phyloP scores from a whole-genome alignment of 495 filamentous ascomycete species.

The Jackrogersella multiformis region DNA sequence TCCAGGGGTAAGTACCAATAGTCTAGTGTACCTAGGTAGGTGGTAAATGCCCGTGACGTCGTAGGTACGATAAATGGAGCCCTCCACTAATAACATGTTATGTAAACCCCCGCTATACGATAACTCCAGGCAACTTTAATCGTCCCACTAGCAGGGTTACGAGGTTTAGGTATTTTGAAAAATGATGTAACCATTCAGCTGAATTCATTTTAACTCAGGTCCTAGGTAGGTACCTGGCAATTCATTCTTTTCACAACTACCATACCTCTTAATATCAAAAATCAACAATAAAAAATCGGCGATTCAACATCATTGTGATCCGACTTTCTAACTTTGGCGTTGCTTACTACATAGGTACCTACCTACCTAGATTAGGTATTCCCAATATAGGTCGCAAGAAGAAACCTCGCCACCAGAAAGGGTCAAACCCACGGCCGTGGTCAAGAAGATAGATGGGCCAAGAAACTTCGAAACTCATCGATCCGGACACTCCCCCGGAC shows the following conservation, averaged over 20 bases:
- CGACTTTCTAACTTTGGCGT: not conserved
- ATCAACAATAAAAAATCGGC: no score
- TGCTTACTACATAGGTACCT: not conserved
- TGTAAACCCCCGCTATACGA: slow-evolving; percentile 13
- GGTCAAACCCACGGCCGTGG: slow-evolving; percentile 37
- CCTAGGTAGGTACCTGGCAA: not conserved
- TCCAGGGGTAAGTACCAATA: no score
- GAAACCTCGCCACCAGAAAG: slow-evolving; percentile 45
- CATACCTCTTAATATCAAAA: no score
- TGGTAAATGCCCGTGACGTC: no score
- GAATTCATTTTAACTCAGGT: not conserved
- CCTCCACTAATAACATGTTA: not conserved
- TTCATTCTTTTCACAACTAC: not conserved
- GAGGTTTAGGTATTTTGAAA: no score
- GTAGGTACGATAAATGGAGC: slow-evolving; percentile 7
- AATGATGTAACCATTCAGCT: slow-evolving; percentile 9
- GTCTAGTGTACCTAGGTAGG: no score
- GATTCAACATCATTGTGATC: not conserved
- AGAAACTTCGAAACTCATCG: slow-evolving; percentile 60
- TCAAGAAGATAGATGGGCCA: slow-evolving; percentile 56
- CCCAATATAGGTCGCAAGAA: slow-evolving; percentile 44
- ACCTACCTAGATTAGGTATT: not conserved
- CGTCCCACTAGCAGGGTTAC: slow-evolving; percentile 4
- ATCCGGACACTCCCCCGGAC: slow-evolving; percentile 68
- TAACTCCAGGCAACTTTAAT: not conserved